These are phyloP conservation scores for Coniochaeta prunicola DNA, from an alignment of 2,329 filamentous ascomycete species.

Conservation along the genomic window DNA sequence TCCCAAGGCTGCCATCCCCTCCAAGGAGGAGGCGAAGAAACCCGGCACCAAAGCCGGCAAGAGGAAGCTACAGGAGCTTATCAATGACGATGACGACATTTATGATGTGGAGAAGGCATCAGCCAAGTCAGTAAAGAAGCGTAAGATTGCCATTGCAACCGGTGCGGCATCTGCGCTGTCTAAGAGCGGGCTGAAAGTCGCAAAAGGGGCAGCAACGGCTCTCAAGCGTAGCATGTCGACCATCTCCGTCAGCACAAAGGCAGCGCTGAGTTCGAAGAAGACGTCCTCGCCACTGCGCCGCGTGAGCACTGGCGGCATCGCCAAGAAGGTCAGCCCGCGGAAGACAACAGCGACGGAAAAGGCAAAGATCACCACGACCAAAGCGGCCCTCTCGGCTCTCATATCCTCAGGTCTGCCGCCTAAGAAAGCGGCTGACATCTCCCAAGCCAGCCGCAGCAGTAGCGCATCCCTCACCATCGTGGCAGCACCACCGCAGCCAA, in stretches of 20 bases:
- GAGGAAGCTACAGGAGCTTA: constrained; percentile 47
- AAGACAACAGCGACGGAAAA: no score
- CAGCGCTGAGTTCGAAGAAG: constrained; percentile 17
- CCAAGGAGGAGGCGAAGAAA: constrained; percentile 33
- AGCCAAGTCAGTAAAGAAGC: constrained; percentile 30
- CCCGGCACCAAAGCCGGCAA: constrained; percentile 38
- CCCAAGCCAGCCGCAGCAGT: background rate
- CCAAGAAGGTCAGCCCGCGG: background rate
- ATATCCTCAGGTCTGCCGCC: background rate
- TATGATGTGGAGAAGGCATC: constrained; percentile 15
- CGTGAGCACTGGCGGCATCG: background rate
- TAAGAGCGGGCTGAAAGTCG: constrained; percentile 21
- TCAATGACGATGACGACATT: constrained; percentile 31
- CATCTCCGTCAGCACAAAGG: constrained; percentile 29
- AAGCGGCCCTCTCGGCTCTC: background rate
- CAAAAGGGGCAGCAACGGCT: constrained; percentile 24
- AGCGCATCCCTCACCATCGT: background rate
- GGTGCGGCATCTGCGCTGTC: constrained; percentile 26
- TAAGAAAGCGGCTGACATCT: background rate
- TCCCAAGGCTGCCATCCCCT: constrained; percentile 25
- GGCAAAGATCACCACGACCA: background rate
- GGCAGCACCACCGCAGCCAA: background rate
- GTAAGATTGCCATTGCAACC: constrained; percentile 35
- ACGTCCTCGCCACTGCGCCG: background rate
- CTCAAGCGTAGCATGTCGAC: constrained; percentile 32